Evolutionary conservation across 1,284 basidiomycete species (phyloP).

Genomic region (Cutaneotrichosporon daszewskae): DNA sequence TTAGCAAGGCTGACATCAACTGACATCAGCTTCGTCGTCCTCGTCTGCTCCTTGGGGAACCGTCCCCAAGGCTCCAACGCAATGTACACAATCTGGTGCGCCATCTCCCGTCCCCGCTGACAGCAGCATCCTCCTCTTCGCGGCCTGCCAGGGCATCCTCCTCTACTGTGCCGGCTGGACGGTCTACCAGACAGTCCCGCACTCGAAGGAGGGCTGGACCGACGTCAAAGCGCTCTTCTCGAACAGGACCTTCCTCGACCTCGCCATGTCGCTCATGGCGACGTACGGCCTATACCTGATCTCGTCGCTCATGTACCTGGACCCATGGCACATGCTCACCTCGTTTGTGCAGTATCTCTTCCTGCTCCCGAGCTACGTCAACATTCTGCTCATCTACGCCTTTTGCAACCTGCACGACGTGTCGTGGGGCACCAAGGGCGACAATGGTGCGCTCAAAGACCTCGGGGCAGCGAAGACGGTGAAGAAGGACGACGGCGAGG

Average conservation of each 20-base stretch:
- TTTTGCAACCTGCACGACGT: conserved; percentile 86
- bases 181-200: conserved; percentile 74
- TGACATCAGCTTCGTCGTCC: conserved; percentile 28
- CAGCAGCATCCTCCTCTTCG: conserved; percentile 36
- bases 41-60: conserved; percentile 58
- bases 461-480: conserved; percentile 82
- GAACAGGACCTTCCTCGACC: conserved; percentile 70
- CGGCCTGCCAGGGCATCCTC: conserved; percentile 37
- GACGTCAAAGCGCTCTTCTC: conserved; percentile 58
- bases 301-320: conserved; percentile 75
- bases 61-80: conserved; percentile 78
- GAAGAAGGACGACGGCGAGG: conserved; percentile 70
- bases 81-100: conserved; percentile 55
- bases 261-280: conserved; percentile 54
- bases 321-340: conserved; percentile 93
- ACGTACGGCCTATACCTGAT: conserved; percentile 87
- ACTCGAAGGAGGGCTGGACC: conserved; percentile 65
- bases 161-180: conserved; percentile 84
- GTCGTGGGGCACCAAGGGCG: conserved; percentile 83
- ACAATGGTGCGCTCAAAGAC: conserved; percentile 77
- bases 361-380: conserved; percentile 61
- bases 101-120: not conserved
- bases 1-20: not conserved
- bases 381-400: conserved; percentile 61
- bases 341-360: conserved; percentile 56